Percentiles rank a stretch among this genome's conserved stretches.
phyloP scores from a whole-genome alignment of 2,329 filamentous ascomycete genomes.

The Colletotrichum magnum region DNA sequence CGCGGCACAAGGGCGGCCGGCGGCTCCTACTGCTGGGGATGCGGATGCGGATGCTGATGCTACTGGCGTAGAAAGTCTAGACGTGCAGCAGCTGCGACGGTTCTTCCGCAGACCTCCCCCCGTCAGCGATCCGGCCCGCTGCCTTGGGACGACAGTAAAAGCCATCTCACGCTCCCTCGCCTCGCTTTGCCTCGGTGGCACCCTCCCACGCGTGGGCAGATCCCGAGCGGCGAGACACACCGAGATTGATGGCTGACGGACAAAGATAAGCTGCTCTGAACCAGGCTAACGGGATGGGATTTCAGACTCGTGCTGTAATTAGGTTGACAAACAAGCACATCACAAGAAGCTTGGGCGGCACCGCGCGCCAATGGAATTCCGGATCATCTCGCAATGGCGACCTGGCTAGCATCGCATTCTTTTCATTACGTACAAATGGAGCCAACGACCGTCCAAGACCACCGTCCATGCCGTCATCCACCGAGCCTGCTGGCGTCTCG shows the following conservation, averaged over 20 bases:
- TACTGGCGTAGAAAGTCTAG: constrained; percentile 21
- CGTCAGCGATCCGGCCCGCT: constrained; percentile 20
- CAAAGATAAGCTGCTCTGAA: constrained; percentile 18
- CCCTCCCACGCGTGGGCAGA: not conserved
- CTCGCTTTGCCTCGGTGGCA: too few species aligned
- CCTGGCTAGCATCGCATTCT: constrained; percentile 37
- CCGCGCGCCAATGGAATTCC: constrained; percentile 25
- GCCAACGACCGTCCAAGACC: constrained; percentile 17
- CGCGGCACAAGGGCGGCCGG: not conserved
- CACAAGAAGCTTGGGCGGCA: constrained; percentile 17
- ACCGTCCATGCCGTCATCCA: constrained; percentile 38
- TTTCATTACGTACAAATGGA: constrained; percentile 42
- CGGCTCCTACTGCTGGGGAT: constrained; percentile 5
- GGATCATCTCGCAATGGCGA: constrained; percentile 30
- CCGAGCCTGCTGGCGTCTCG: constrained; percentile 20
- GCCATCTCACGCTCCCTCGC: not conserved
- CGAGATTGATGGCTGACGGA: constrained; percentile 9
- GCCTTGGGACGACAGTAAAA: constrained; percentile 18
- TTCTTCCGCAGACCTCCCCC: constrained; percentile 5
- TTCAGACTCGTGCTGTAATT: constrained; percentile 7
- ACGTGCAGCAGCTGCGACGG: constrained; percentile 24
- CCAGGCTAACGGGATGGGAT: constrained; percentile 3
- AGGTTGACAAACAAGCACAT: constrained; percentile 32
- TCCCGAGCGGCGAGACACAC: constrained; percentile 16
- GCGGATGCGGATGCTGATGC: not conserved